Percentiles rank a stretch among this genome's conserved stretches.
Evolutionary conservation across 2,329 filamentous ascomycete species (phyloP).

Genomic region (Magnaporthiopsis incrustans): DNA sequence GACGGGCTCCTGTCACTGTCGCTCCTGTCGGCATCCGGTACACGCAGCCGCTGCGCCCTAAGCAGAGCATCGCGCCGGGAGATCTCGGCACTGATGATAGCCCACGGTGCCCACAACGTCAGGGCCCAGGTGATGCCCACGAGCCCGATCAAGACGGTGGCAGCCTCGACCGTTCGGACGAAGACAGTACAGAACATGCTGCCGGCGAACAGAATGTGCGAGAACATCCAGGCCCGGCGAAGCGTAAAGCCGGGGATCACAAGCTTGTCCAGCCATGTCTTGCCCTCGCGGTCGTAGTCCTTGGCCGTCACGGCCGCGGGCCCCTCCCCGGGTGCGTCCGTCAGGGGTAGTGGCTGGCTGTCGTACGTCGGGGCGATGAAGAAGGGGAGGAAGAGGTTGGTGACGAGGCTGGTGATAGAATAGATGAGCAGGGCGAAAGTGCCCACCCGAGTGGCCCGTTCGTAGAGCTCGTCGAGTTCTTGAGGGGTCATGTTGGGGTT

Average conservation of each 20-base stretch:
- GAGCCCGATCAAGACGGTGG: constrained; percentile 69
- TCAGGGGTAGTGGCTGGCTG: constrained; percentile 24
- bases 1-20: constrained; percentile 14
- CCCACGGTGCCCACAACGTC: constrained; percentile 90
- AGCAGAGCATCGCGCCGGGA: constrained; percentile 63
- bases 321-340: constrained; percentile 23
- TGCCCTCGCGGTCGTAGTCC: constrained; percentile 25
- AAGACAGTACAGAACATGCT: constrained; percentile 81
- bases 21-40: constrained; percentile 13
- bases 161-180: constrained; percentile 61
- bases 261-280: constrained; percentile 49
- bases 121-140: constrained; percentile 90
- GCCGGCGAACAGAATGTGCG: constrained; percentile 72
- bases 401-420: constrained; percentile 72
- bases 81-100: constrained; percentile 89
- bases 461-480: constrained; percentile 74
- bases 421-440: constrained; percentile 87
- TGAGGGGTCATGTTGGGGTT: constrained; percentile 70
- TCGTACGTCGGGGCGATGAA: constrained; percentile 78
- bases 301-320: constrained; percentile 17
- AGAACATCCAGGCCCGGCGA: constrained; percentile 77
- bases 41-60: constrained; percentile 25
- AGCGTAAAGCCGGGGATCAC: constrained; percentile 80
- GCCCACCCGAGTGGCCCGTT: constrained; percentile 75
- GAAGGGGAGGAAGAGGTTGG: constrained; percentile 78